A percentile compares a stretch with the other conserved stretches of the same genome.
Conservation (phyloP, 805 yeast species). For the Nakazawaea ishiwadae region DNA sequence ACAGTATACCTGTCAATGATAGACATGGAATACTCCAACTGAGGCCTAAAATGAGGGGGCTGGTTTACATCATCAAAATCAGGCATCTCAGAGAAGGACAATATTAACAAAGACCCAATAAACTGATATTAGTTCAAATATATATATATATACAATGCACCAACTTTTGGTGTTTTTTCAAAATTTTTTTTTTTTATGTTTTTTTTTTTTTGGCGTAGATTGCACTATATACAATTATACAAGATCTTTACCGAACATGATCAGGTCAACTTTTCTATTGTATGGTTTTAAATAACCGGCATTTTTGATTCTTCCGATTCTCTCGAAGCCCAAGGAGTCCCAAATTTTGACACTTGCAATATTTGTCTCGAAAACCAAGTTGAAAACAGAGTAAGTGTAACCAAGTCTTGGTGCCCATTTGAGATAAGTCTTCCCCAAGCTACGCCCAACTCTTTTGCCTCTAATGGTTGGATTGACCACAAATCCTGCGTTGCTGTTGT, state of each 20-base stretch:
- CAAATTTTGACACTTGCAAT: slow-evolving; percentile 71
- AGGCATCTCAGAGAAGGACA: slow-evolving; percentile 36
- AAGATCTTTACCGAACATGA: slow-evolving; percentile 67
- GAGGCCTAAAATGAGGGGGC: slow-evolving; percentile 40
- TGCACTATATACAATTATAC: slow-evolving; percentile 7
- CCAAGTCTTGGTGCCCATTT: slow-evolving; percentile 75
- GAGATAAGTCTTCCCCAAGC: slow-evolving; percentile 65
- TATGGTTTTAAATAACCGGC: slow-evolving; percentile 70
- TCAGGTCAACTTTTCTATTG: slow-evolving; percentile 66
- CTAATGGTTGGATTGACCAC: slow-evolving; percentile 56
- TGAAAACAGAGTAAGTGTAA: slow-evolving; percentile 78
- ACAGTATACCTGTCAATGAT: slow-evolving; percentile 66
- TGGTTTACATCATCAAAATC: slow-evolving; percentile 47
- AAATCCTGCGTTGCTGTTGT: slow-evolving; percentile 86
- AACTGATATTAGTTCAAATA: too few species aligned
- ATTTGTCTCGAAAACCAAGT: slow-evolving; percentile 81
- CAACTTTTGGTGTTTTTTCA: background rate
- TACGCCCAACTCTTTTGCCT: slow-evolving; percentile 59
- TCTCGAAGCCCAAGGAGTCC: slow-evolving; percentile 78
- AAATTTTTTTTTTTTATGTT: background rate
- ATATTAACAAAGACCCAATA: too few species aligned
- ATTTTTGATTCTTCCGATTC: slow-evolving; percentile 70
- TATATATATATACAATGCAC: too few species aligned
- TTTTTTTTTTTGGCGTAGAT: background rate
- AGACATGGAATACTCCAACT: slow-evolving; percentile 28